Percentiles rank a stretch among this genome's conserved stretches.
Evolutionary conservation across 768 basidiomycete genomes (phyloP).

Genomic region (Phlebiopsis flavidoalba): DNA sequence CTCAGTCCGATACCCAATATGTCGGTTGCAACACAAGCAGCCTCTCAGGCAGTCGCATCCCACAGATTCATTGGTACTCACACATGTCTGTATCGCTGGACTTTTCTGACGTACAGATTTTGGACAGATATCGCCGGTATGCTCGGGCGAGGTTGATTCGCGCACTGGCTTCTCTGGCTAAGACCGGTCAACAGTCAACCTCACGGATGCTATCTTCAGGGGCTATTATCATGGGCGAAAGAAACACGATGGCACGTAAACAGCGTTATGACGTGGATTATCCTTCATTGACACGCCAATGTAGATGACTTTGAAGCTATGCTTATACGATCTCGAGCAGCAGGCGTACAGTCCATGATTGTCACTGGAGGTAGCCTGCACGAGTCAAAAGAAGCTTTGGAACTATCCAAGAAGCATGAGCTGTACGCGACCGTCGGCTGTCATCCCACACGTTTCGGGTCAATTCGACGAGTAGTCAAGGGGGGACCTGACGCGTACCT

Average conservation of each 20-base stretch:
- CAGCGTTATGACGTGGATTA: constrained; percentile 6
- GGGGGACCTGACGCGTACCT: constrained; percentile 61
- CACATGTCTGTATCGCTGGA: not conserved
- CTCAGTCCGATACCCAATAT: constrained; percentile 9
- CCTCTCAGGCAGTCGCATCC: constrained; percentile 12
- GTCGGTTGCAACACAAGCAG: constrained; percentile 23
- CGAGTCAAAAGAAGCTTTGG: constrained; percentile 56
- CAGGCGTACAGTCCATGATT: constrained; percentile 67
- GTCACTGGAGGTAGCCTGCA: constrained; percentile 69
- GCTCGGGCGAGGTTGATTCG: not conserved
- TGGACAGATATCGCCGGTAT: constrained; percentile 36
- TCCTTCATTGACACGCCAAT: not conserved
- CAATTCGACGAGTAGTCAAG: not conserved
- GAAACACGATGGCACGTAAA: constrained; percentile 43
- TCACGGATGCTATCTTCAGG: constrained; percentile 55
- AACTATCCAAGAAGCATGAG: constrained; percentile 51
- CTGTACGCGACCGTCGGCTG: constrained; percentile 74
- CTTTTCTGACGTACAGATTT: not conserved
- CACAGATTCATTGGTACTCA: constrained; percentile 31
- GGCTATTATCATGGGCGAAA: constrained; percentile 44
- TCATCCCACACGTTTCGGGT: constrained; percentile 65
- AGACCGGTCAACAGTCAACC: constrained; percentile 32
- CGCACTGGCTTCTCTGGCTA: not conserved
- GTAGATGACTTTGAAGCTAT: constrained; percentile 62
- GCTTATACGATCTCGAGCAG: constrained; percentile 46